Percentiles rank a stretch among this genome's conserved stretches.
Evolutionary conservation across 257 asterid genomes (phyloP).

Genomic region (Nicotiana otophora): DNA sequence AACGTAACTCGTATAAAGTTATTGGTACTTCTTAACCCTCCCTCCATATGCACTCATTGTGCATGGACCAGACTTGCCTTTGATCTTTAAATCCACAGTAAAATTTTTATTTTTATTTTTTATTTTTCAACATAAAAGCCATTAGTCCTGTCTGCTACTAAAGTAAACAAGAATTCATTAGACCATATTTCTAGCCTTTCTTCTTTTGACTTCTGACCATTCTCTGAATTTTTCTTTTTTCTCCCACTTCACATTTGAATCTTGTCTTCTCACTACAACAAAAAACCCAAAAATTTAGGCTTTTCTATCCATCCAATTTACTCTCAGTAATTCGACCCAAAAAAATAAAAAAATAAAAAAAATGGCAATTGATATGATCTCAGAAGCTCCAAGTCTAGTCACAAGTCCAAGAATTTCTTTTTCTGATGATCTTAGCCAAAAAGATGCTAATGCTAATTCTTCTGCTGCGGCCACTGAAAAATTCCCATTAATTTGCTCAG

Average conservation of each 20-base stretch:
- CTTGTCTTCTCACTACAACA: not conserved
- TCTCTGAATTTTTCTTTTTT: not conserved
- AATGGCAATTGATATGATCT: slow-evolving; percentile 30
- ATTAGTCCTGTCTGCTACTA: not conserved
- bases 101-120: not conserved
- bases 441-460: not conserved
- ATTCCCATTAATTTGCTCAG: not conserved
- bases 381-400: slow-evolving; percentile 22
- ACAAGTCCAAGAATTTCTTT: slow-evolving; percentile 41
- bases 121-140: not conserved
- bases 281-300: not conserved
- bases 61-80: not conserved
- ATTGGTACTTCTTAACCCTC: not conserved
- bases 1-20: not conserved
- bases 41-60: not conserved
- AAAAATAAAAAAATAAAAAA: not conserved
- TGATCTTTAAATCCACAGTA: not conserved
- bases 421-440: slow-evolving; percentile 25
- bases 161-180: not conserved
- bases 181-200: not conserved
- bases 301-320: not conserved
- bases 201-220: not conserved
- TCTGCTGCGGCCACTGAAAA: not conserved
- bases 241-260: not conserved
- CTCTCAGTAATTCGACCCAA: not conserved